Base-by-base conservation (phyloP, 2,329 filamentous ascomycete genomes). In the Cytospora mali region DNA sequence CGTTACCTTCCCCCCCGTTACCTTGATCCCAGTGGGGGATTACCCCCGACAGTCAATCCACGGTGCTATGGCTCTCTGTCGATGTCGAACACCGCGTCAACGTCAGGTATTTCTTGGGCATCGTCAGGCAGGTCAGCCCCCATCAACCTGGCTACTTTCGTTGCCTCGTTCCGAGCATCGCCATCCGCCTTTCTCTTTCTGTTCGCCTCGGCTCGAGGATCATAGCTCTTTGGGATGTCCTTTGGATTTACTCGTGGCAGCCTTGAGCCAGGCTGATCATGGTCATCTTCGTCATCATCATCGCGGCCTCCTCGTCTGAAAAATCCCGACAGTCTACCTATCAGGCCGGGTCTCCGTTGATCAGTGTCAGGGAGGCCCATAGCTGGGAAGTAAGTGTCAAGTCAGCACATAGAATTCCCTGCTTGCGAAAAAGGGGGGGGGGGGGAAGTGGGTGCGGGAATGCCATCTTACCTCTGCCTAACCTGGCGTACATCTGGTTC, bases 401-500 rank as follows among this genome's bases (percentile, higher is more conserved):
- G 39, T 63, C 49, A 63, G 61, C 42, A 49, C 3, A 46, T 6
- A 2, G 35, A 5, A 21, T 21, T 27, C 21, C n/a, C 25, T 1
- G 2, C 13, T 42, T 13, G 9, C 1, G 58, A 25, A 13, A 16
- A 4, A 35, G 21, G 28, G 35, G 16, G 2, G 3, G 16, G 29
- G 16, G 25, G 25, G 18, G 31, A 10, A n/a, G 25, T 27, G 10
- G 25, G 10, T n/a, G n/a, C n/a, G n/a, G n/a, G n/a, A n/a, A 6
- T 31, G 14, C 14, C 1, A 13, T 39, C 61, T 63, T 63, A 65
- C 64, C 64, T 65, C 31, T 35, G 21, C 55, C 61, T 28, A 63
- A 48, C 11, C 39, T 59, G 27, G 39, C 57, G 9, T 66, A 69
- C 27, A 73, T 60, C 1, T 64, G 35, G 6, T 66, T 61, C 61